Conservation (phyloP, 2,329 filamentous ascomycete species). For the Colletotrichum noveboracense region DNA sequence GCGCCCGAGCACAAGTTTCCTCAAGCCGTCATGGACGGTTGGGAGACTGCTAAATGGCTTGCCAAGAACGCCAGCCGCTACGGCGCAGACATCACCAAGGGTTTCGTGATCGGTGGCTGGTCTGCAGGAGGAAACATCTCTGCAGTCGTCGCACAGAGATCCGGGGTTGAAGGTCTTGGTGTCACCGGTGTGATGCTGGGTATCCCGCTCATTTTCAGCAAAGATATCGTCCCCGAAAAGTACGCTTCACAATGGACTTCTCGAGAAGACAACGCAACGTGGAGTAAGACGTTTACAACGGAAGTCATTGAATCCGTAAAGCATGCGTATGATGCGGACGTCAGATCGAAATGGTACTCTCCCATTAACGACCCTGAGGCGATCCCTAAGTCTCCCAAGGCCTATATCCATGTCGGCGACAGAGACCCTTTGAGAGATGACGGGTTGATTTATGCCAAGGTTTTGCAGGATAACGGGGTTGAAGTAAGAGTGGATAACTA, state of each 20-base stretch:
- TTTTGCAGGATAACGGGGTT: constrained; percentile 48
- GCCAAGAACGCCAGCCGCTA: constrained; percentile 30
- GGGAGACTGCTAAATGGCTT: constrained; percentile 40
- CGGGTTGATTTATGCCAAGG: constrained; percentile 54
- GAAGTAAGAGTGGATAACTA: constrained; percentile 44
- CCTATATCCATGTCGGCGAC: constrained; percentile 56
- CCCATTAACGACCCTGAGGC: constrained; percentile 35
- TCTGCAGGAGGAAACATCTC: constrained; percentile 58
- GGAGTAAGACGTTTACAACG: constrained; percentile 37
- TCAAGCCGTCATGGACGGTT: constrained; percentile 47
- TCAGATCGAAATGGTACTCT: constrained; percentile 30
- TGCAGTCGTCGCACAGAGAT: constrained; percentile 47
- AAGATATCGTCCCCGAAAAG: constrained; percentile 30
- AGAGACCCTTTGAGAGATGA: constrained; percentile 58
- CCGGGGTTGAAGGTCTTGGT: constrained; percentile 37
- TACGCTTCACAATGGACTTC: constrained; percentile 44
- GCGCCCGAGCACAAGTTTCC: constrained; percentile 57
- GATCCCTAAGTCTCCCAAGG: constrained; percentile 42
- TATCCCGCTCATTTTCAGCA: constrained; percentile 2
- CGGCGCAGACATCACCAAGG: constrained; percentile 41
- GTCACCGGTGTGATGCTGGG: constrained; percentile 5
- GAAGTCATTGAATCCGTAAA: constrained; percentile 29
- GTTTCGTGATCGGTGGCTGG: constrained; percentile 55
- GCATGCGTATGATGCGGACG: constrained; percentile 33
- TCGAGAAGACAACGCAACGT: constrained; percentile 42